Evolutionary conservation across 2,329 filamentous ascomycete species (phyloP), one percentile per base, ranked within the genome.

Genomic region (Epichloe coenophiala): DNA sequence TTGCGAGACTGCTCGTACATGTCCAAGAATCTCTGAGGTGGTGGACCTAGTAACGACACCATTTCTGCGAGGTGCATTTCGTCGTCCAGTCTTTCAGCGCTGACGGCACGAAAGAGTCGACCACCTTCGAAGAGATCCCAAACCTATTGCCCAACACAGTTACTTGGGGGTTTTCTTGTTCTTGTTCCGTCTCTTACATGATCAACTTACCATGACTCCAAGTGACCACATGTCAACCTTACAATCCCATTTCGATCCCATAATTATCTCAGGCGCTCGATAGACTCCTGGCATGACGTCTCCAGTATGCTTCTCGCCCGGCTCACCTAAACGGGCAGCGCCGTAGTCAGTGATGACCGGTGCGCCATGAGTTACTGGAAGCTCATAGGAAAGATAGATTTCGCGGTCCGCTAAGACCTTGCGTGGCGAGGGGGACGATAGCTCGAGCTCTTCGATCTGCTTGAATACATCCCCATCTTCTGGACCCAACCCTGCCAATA

Each of bases 1-100:
- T 27, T 27, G 23, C 23, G 23, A 27, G 23, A 27, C 7, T 27
- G 6, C 7, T 27, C 23, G 23, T 27, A 27, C 23, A 2, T 27
- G 7, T 60, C 43, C 40, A 70, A 47, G 39, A 70, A 65, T 46
- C 52, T 56, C 2, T 64, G 63, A 2, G 68, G 68, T 1, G 58
- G 61, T 0, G 15, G n/a, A 4, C 66, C 66, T 50, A 71, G 57
- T 8, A 69, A 50, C 1, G 67, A 63, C 4, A 70, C 61, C 60
- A 70, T 66, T 43, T 62, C 58, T 1, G 61, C 63, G 44, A 68
- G 57, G 35, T 66, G 62, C 35, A 61, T 57, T 19, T 59, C 57
- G 47, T 61, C 52, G 48, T 59, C 35, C 45, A 63, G 45, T 43
- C 55, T 35, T 8, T 55, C 47, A 40, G 60, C 43, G 52, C 55